phyloP scores from a whole-genome alignment of 805 yeast species.

The Zygosaccharomyces rouxii region DNA sequence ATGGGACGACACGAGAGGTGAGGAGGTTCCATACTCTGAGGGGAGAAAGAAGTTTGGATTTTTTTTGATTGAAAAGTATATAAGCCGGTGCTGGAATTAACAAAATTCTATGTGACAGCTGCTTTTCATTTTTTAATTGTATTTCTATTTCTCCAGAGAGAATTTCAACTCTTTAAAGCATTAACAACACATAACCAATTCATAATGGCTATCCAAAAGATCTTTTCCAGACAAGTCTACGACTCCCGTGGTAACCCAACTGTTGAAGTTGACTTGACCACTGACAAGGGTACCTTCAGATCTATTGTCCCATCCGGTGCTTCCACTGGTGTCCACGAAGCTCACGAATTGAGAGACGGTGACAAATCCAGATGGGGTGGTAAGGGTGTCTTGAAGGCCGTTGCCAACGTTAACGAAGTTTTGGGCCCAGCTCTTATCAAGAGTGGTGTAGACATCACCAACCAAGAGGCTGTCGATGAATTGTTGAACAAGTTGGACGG shows the following conservation, averaged over 20 bases:
- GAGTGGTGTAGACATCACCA: slow-evolving; percentile 75
- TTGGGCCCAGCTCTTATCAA: slow-evolving; percentile 91
- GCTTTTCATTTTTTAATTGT: slow-evolving; percentile 2
- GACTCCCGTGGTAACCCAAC: slow-evolving; percentile 99
- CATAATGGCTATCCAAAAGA: slow-evolving; percentile 76
- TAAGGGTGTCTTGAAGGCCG: slow-evolving; percentile 97
- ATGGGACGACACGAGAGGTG: slow-evolving; percentile 6
- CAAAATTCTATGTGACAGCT: neutral
- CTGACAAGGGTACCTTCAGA: slow-evolving; percentile 91
- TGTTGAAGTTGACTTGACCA: slow-evolving; percentile 94
- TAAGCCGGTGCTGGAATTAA: slow-evolving; percentile 5
- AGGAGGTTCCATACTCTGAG: slow-evolving; percentile 2
- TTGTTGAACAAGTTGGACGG: slow-evolving; percentile 88
- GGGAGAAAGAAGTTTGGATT: neutral
- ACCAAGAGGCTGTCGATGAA: slow-evolving; percentile 83
- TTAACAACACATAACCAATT: slow-evolving; percentile 10
- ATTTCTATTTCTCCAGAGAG: slow-evolving; percentile 1
- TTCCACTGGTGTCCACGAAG: slow-evolving; percentile 98
- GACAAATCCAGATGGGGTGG: slow-evolving; percentile 98
- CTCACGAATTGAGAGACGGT: slow-evolving; percentile 96
- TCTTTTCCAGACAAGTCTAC: slow-evolving; percentile 94
- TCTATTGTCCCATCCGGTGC: slow-evolving; percentile 99
- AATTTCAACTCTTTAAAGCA: neutral
- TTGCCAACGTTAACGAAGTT: slow-evolving; percentile 88
- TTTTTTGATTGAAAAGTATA: slow-evolving; percentile 11